These are phyloP conservation scores for Pythium monospermum DNA, from an alignment of 352 stramenopile genomes.

Conservation along the genomic window DNA sequence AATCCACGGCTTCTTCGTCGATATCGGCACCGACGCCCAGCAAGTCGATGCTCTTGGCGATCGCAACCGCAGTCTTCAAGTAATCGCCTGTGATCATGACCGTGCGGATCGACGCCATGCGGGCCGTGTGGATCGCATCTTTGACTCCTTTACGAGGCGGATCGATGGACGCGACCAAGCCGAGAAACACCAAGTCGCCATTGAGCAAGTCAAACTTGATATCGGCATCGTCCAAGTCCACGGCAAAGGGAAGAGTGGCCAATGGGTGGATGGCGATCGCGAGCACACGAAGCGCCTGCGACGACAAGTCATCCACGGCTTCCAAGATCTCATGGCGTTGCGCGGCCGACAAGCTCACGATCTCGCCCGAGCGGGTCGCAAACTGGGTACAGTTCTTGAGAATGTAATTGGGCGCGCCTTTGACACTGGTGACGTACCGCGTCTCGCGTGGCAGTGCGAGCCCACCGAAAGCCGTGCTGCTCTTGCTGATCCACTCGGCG, in stretches of 20 bases:
- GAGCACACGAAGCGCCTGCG: conserved; percentile 51
- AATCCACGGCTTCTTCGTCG: conserved; percentile 34
- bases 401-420: conserved; percentile 25
- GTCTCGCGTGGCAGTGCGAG: conserved; percentile 5
- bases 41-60: conserved; percentile 85
- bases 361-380: conserved; percentile 12
- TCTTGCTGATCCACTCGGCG: conserved; percentile 7
- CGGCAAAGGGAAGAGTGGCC: conserved; percentile 26
- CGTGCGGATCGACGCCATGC: conserved; percentile 32
- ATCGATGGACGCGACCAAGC: conserved; percentile 84
- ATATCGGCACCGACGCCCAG: conserved; percentile 44
- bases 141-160: conserved; percentile 31
- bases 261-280: conserved; percentile 50
- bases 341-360: conserved; percentile 7
- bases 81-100: conserved; percentile 91
- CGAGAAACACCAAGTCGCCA: conserved; percentile 77
- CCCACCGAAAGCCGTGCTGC: conserved; percentile 1
- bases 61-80: conserved; percentile 88
- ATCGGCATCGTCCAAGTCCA: conserved; percentile 26
- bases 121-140: conserved; percentile 31
- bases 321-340: conserved; percentile 24
- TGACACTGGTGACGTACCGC: conserved; percentile 17
- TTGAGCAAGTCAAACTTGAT: conserved; percentile 23
- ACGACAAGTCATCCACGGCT: conserved; percentile 29
- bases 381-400: conserved; percentile 23